Conservation (phyloP, 768 basidiomycete genomes). For the Mrakia blollopis region DNA sequence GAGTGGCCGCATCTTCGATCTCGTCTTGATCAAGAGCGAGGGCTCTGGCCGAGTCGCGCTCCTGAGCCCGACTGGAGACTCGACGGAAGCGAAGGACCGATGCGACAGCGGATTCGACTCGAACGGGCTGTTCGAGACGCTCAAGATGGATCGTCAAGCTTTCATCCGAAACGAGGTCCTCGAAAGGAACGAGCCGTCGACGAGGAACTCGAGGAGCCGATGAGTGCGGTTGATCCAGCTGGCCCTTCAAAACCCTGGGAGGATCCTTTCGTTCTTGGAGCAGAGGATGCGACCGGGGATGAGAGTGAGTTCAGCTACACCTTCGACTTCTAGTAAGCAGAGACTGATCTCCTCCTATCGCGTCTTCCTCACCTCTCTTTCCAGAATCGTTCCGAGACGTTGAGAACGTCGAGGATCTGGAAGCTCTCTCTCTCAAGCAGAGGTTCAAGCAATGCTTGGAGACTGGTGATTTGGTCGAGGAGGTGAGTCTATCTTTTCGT, state of each 20-base stretch:
- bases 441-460: slow-evolving; percentile 81
- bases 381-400: slow-evolving; percentile 49
- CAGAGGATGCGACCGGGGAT: slow-evolving; percentile 6
- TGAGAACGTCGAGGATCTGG: slow-evolving; percentile 31
- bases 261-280: slow-evolving; percentile 34
- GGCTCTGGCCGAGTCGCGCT: slow-evolving; percentile 66
- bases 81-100: slow-evolving; percentile 78
- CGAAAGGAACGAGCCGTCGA: slow-evolving; percentile 37
- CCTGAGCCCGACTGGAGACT: slow-evolving; percentile 61
- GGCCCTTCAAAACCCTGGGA: slow-evolving; percentile 40
- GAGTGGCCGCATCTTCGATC: slow-evolving; percentile 53
- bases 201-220: slow-evolving; percentile 41
- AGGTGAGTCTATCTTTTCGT: slow-evolving; percentile 30
- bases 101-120: slow-evolving; percentile 28
- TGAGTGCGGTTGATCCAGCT: slow-evolving; percentile 43
- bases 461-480: slow-evolving; percentile 83
- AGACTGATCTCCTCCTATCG: background rate
- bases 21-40: slow-evolving; percentile 66
- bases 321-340: background rate
- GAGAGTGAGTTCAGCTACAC: background rate
- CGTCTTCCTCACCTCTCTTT: background rate
- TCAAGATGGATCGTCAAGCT: slow-evolving; percentile 18
- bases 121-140: slow-evolving; percentile 26
- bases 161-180: slow-evolving; percentile 32
- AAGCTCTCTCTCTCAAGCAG: slow-evolving; percentile 60